Conservation (phyloP, 2,329 filamentous ascomycete genomes). For the Magnaporthiopsis rhizophila region DNA sequence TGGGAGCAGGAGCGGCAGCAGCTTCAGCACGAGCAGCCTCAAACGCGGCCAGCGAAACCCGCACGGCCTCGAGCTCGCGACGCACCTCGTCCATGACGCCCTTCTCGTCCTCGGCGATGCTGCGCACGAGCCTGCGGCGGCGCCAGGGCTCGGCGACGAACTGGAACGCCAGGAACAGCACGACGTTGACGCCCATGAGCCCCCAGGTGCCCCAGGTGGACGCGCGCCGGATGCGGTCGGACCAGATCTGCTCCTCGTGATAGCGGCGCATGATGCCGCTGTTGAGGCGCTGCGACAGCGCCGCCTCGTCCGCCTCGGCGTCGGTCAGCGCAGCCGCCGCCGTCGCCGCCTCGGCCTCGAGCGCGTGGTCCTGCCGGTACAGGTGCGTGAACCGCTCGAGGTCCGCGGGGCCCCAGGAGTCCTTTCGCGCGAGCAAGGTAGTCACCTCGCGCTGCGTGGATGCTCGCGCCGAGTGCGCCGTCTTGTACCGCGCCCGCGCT, state of each 20-base stretch:
- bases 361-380: slow-evolving; percentile 85
- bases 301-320: slow-evolving; percentile 74
- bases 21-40: slow-evolving; percentile 8
- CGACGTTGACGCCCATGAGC: slow-evolving; percentile 91
- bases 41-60: slow-evolving; percentile 18
- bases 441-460: slow-evolving; percentile 93
- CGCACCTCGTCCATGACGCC: slow-evolving; percentile 42
- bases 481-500: slow-evolving; percentile 69
- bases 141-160: slow-evolving; percentile 92
- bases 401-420: slow-evolving; percentile 79
- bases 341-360: slow-evolving; percentile 73
- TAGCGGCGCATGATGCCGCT: slow-evolving; percentile 83
- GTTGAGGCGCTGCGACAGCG: slow-evolving; percentile 66
- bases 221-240: slow-evolving; percentile 90
- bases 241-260: slow-evolving; percentile 99
- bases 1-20: background rate
- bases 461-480: slow-evolving; percentile 77
- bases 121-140: slow-evolving; percentile 68
- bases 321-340: slow-evolving; percentile 65
- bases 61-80: slow-evolving; percentile 30
- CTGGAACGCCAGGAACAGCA: slow-evolving; percentile 79
- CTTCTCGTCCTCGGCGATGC: slow-evolving; percentile 73
- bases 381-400: slow-evolving; percentile 90
- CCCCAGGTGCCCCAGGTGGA: slow-evolving; percentile 99
- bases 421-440: slow-evolving; percentile 84